Base-by-base conservation (phyloP, 495 filamentous ascomycete genomes). In the Penicillium alfredii region DNA sequence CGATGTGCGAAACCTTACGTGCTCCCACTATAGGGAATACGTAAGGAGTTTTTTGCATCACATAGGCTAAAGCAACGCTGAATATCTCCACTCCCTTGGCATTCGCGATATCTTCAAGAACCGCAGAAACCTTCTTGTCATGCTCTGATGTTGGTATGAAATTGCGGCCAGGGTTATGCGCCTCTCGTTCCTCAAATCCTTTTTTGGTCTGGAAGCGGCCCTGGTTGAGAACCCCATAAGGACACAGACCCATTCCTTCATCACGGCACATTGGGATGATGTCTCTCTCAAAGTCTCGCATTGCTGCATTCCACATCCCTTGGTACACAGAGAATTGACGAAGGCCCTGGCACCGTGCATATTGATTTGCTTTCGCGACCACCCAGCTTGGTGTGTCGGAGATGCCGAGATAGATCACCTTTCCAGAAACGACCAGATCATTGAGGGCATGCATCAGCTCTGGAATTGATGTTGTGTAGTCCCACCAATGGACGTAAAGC, bases 1-100 rank as follows among this genome's bases (percentile, higher is more conserved):
- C 77, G 4, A 88, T 48, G 40, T 83, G 76, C 33, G 73, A 69
- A 20, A 81, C 52, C 41, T 72, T 82, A n/a, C 75, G 42, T 0
- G 73, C 77, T n/a, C 81, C 83, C 13, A 84, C 65, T 35, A 87
- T 83, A 1, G 83, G 83, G 49, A 84, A 86, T 14, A 86, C 78
- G 47, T 86, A 81, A 2, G 82, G 78, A 1, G 48, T 32, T 43
- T 79, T 80, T 28, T 59, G 50, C 37, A 71, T 53, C 6, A 77
- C 59, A 42, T 79, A 80, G 2, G 76, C 77, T 9, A 80, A 49
- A 0, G 76, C 76, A n/a, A 68, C 45, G 30, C 44, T 50, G 0
- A 63, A 64, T 11, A 74, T 46, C 1, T 47, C 35, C 8, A 64
- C 72, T 4, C 62, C 63, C 46, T 77, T 77, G 30, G 51, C 56